A percentile compares a stretch with the other conserved stretches of the same genome.
phyloP scores from a whole-genome alignment of 768 basidiomycete genomes.

The Pleurotus tuber-regium region DNA sequence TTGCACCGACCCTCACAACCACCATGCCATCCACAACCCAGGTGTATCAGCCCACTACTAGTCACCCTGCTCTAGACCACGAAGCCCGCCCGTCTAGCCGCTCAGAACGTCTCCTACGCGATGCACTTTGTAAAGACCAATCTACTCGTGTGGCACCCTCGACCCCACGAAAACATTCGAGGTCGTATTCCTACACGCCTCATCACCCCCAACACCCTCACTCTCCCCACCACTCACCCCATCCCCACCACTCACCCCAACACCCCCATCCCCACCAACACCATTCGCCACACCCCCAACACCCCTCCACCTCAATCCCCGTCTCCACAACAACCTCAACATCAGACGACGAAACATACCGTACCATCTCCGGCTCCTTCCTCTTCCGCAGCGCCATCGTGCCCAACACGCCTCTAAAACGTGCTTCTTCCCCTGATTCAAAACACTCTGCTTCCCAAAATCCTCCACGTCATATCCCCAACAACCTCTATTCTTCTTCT shows the following conservation, averaged over 20 bases:
- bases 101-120: conserved; percentile 48
- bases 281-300: conserved; percentile 29
- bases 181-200: conserved; percentile 2
- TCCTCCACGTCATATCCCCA: not conserved
- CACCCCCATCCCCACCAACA: too few relatives aligned
- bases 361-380: conserved; percentile 20
- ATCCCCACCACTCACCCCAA: too few relatives aligned
- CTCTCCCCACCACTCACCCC: conserved; percentile 4
- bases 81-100: conserved; percentile 2
- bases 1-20: not conserved
- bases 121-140: conserved; percentile 51
- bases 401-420: not conserved
- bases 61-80: not conserved
- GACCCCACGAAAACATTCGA: not conserved
- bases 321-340: conserved; percentile 9
- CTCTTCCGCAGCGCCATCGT: conserved; percentile 29
- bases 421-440: not conserved
- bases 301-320: conserved; percentile 20
- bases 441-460: not conserved
- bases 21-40: not conserved
- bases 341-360: not conserved
- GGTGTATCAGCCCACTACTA: not conserved
- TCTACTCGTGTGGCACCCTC: conserved; percentile 27
- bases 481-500: not conserved
- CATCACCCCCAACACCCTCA: conserved; percentile 3